A percentile compares a stretch with the other conserved stretches of the same genome.
Conservation (phyloP, 768 basidiomycete genomes). For the Rhodosporidiobolus odoratus region DNA sequence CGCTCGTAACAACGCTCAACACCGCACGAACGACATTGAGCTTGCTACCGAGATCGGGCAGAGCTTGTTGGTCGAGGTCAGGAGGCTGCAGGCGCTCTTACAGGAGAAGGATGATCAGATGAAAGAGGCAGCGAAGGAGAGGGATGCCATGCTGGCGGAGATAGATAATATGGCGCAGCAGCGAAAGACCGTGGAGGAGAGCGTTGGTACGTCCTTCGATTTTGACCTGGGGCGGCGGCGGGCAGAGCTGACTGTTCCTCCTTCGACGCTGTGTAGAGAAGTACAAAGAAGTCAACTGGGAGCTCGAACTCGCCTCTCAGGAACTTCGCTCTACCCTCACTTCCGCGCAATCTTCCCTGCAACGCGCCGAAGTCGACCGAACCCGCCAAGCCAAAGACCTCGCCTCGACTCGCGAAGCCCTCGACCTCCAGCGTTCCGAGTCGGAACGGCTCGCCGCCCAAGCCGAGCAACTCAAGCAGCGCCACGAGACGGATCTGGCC, state of each 20-base stretch:
- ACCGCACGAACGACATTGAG: constrained; percentile 82
- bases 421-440: constrained; percentile 83
- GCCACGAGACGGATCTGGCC: constrained; percentile 92
- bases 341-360: constrained; percentile 60
- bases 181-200: constrained; percentile 74
- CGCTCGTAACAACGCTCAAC: constrained; percentile 77
- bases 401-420: constrained; percentile 63
- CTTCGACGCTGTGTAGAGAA: constrained; percentile 69
- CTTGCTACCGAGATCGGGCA: constrained; percentile 98
- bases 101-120: constrained; percentile 89
- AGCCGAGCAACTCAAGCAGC: constrained; percentile 70
- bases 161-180: constrained; percentile 68
- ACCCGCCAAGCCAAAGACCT: constrained; percentile 73
- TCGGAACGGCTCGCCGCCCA: constrained; percentile 43
- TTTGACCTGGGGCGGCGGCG: too few relatives aligned
- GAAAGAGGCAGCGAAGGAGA: constrained; percentile 84
- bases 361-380: constrained; percentile 73
- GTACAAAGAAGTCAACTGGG: constrained; percentile 98
- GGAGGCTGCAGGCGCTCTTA: constrained; percentile 81
- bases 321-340: constrained; percentile 68
- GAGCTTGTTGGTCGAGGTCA: constrained; percentile 80
- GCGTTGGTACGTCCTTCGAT: constrained; percentile 57
- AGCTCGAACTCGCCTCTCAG: constrained; percentile 86
- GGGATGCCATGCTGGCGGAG: constrained; percentile 75
- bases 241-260: constrained; percentile 12